Conservation (phyloP, 257 asterid genomes). For the Parsonsia alboflavescens region DNA sequence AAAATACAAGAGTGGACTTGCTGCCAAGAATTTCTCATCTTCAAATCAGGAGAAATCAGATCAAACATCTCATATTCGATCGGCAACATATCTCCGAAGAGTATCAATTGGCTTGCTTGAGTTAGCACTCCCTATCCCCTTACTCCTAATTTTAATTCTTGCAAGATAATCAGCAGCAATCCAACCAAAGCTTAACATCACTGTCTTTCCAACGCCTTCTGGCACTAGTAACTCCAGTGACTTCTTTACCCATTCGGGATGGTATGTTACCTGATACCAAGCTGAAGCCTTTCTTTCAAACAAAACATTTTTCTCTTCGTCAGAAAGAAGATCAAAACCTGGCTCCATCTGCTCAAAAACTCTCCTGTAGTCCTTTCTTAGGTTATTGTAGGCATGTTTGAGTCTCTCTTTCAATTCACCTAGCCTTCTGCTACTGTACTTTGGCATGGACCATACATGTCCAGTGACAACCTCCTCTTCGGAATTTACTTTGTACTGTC, state of each 20-base stretch:
- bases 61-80: conserved; percentile 42
- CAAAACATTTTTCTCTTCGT: conserved; percentile 42
- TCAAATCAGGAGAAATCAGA: not conserved
- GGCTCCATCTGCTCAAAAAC: conserved; percentile 59
- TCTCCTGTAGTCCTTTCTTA: conserved; percentile 70
- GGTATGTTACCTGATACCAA: conserved; percentile 85
- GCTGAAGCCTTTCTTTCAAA: conserved; percentile 90
- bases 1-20: conserved; percentile 13
- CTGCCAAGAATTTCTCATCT: conserved; percentile 9
- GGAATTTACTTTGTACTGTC: conserved; percentile 67
- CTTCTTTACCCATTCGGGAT: conserved; percentile 49
- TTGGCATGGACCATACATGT: conserved; percentile 92
- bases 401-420: conserved; percentile 86
- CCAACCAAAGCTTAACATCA: conserved; percentile 89
- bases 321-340: conserved; percentile 45
- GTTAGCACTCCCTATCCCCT: conserved; percentile 30
- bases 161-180: conserved; percentile 91
- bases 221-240: conserved; percentile 35
- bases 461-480: conserved; percentile 90
- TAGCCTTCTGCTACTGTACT: conserved; percentile 51
- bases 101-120: conserved; percentile 59
- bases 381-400: conserved; percentile 57
- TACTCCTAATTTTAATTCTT: conserved; percentile 54
- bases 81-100: conserved; percentile 67
- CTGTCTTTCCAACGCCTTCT: conserved; percentile 37